Evolutionary conservation across 176 grass and related monocot species (phyloP).

Genomic region (Avena eriantha): DNA sequence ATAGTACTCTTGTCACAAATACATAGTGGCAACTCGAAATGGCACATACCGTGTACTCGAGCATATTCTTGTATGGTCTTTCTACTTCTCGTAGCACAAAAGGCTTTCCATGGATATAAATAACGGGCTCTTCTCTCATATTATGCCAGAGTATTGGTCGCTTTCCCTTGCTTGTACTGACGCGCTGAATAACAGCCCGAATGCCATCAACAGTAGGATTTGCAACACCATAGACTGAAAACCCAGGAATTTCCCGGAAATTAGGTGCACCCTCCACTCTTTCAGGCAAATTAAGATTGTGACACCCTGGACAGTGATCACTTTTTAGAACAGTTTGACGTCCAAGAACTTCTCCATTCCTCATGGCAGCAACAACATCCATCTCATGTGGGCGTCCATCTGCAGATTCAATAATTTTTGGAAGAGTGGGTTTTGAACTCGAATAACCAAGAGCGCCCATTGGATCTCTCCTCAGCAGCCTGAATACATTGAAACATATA

Average conservation of each 20-base stretch:
- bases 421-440: conserved; percentile 69
- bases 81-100: conserved; percentile 98
- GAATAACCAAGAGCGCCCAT: conserved; percentile 99
- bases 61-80: conserved; percentile 98
- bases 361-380: conserved; percentile 82
- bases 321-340: conserved; percentile 97
- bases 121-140: conserved; percentile 99
- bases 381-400: conserved; percentile 75
- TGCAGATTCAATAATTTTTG: conserved; percentile 66
- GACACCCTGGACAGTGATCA: conserved; percentile 94
- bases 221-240: conserved; percentile 98
- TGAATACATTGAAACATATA: conserved; percentile 48
- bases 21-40: conserved; percentile 35
- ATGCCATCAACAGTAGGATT: conserved; percentile 96
- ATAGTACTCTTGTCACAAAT: conserved; percentile 30
- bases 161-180: conserved; percentile 87
- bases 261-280: conserved; percentile 98
- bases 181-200: conserved; percentile 73
- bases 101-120: conserved; percentile 98
- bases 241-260: conserved; percentile 89
- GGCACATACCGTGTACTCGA: conserved; percentile 84
- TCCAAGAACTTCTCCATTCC: conserved; percentile 96
- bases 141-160: conserved; percentile 93
- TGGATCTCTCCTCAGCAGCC: conserved; percentile 90
- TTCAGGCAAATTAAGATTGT: conserved; percentile 85